Base-by-base conservation (phyloP, 495 filamentous ascomycete species). In the Penicillium lagena region DNA sequence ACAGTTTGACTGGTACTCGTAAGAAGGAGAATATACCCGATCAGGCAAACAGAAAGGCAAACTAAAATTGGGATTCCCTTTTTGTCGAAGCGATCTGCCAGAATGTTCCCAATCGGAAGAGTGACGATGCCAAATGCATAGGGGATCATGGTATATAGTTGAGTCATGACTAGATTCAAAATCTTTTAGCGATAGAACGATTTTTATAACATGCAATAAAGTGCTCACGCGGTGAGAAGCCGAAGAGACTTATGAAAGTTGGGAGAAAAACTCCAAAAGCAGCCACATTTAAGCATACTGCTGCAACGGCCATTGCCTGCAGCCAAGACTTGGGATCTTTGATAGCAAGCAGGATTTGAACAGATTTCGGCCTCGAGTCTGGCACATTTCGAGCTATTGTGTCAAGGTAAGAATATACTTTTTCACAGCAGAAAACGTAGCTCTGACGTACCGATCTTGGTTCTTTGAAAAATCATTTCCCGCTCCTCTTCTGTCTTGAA, bases 111-210 rank as follows among this genome's bases (percentile, higher is more conserved):
- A 13, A 41, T 41, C 29, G 39, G 39, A 22, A 41, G 39, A n/a
- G 39, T 41, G 27, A 41, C 7, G n/a, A 41, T 41, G 39, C 39
- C 39, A 22, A 41, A 41, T 41, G 39, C 39, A 9, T 41, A 41
- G n/a, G 39, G 39, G 27, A 41, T 41, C 10, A 41, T 41, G n/a
- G 39, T 41, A 12, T 41, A 41, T 17, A 29, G n/a, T 13, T 41
- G 39, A 9, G 39, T 41, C 39, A 29, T 41, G 13, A 41, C 39
- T 41, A 12, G 13, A 22, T 3, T 22, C 22, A 6, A 4, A 22
- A 4, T 6, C 22, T 22, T 2, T 22, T 22, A 22, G 22, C 22
- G n/a, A 12, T 13, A 12, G 27, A 13, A 27, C 5, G 3, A 34
- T 12, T 34, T 33, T 12, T 1, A 12, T 34, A 12, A 11, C 32